A percentile compares a stretch with the other conserved stretches of the same genome.
Evolutionary conservation across 2,329 filamentous ascomycete species (phyloP).

Genomic region (Leptodontidium sp.): DNA sequence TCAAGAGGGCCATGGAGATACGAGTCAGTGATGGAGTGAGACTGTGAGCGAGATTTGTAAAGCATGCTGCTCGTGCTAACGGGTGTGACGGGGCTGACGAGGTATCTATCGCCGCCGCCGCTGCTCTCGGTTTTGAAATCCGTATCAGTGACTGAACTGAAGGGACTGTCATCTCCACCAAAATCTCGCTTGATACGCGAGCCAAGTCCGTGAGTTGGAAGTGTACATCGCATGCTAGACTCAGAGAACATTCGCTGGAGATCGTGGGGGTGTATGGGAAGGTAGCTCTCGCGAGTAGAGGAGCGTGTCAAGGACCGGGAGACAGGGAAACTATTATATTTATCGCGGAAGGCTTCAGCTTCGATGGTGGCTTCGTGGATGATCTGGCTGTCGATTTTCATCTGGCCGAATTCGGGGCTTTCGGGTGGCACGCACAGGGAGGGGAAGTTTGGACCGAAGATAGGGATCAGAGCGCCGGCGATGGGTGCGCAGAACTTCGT

Average conservation of each 20-base stretch:
- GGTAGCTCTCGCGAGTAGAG: slow-evolving; percentile 43
- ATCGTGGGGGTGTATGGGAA: slow-evolving; percentile 43
- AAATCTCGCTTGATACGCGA: slow-evolving; percentile 47
- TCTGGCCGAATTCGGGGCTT: slow-evolving; percentile 69
- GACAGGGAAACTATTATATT: slow-evolving; percentile 38
- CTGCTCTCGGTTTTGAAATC: slow-evolving; percentile 50
- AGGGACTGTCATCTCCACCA: slow-evolving; percentile 49
- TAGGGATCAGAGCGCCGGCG: slow-evolving; percentile 83
- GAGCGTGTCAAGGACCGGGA: slow-evolving; percentile 25
- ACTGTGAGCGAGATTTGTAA: not conserved
- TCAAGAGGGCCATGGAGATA: slow-evolving; percentile 27
- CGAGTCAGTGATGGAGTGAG: slow-evolving; percentile 11
- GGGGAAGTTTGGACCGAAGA: slow-evolving; percentile 88
- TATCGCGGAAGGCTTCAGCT: slow-evolving; percentile 53
- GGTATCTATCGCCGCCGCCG: slow-evolving; percentile 43
- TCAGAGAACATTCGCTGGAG: slow-evolving; percentile 9
- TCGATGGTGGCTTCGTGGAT: slow-evolving; percentile 61
- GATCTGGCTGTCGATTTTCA: slow-evolving; percentile 69
- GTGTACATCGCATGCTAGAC: slow-evolving; percentile 31
- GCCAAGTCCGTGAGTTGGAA: slow-evolving; percentile 37
- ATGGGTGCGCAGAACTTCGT: slow-evolving; percentile 90
- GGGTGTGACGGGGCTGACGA: slow-evolving; percentile 41
- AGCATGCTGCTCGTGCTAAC: slow-evolving; percentile 20
- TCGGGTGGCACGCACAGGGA: slow-evolving; percentile 71
- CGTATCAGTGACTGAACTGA: slow-evolving; percentile 49